Percentiles rank a stretch among this genome's conserved stretches.
These are phyloP conservation scores for Psilocybe cubensis DNA, from an alignment of 768 basidiomycete species.

Conservation along the genomic window DNA sequence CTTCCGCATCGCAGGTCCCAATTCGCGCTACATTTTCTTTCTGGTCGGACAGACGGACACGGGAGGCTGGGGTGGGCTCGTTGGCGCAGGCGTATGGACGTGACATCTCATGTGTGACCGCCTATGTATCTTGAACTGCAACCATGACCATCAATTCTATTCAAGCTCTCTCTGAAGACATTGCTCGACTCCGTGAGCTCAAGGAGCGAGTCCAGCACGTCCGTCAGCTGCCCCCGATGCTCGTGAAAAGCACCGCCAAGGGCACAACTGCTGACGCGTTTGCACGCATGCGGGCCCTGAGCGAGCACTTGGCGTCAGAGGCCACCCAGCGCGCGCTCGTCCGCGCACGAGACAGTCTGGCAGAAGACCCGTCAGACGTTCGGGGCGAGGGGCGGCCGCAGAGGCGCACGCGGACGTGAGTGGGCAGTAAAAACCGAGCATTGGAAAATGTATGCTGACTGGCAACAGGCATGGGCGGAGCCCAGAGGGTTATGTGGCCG, in stretches of 20 bases:
- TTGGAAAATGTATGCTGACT: neutral
- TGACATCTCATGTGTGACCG: conserved; percentile 31
- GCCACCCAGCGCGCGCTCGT: conserved; percentile 61
- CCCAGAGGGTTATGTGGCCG: conserved; percentile 13
- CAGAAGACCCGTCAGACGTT: conserved; percentile 53
- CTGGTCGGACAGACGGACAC: conserved; percentile 11
- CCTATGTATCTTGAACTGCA: conserved; percentile 11
- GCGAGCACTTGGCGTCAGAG: conserved; percentile 50
- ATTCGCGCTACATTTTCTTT: conserved; percentile 17
- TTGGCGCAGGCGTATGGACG: conserved; percentile 34
- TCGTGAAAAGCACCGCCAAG: conserved; percentile 17
- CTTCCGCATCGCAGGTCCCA: conserved; percentile 14
- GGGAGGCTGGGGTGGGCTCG: conserved; percentile 23
- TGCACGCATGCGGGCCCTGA: conserved; percentile 30
- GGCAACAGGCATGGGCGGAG: conserved; percentile 8
- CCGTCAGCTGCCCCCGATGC: conserved; percentile 23
- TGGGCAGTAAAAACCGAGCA: neutral
- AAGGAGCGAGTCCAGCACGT: conserved; percentile 16
- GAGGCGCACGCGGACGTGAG: conserved; percentile 61
- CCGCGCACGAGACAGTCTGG: conserved; percentile 58
- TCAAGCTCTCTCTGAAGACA: neutral
- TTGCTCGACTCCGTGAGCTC: conserved; percentile 18
- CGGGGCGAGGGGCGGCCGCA: conserved; percentile 48
- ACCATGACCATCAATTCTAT: conserved; percentile 21
- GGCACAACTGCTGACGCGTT: conserved; percentile 16